Evolutionary conservation across 352 stramenopile species (phyloP).

Genomic region (Aphanomyces stellatus): DNA sequence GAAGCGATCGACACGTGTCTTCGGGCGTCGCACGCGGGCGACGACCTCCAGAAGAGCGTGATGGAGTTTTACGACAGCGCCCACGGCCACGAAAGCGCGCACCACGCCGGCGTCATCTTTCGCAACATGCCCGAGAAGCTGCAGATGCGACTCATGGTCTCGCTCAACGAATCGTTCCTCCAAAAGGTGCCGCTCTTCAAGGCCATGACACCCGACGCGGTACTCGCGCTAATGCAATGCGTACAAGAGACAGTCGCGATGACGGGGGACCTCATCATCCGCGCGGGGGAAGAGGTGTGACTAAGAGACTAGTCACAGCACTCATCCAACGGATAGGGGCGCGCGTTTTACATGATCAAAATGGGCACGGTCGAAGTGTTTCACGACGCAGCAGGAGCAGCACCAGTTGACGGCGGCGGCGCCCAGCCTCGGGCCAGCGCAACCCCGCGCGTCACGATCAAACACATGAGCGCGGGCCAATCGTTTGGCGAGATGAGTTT

Average conservation of each 20-base stretch:
- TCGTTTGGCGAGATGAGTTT: slow-evolving; percentile 2
- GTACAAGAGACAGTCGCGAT: not conserved
- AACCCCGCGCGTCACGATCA: not conserved
- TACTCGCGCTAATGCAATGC: not conserved
- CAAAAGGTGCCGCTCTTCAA: not conserved
- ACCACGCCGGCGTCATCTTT: not conserved
- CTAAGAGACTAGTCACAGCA: not conserved
- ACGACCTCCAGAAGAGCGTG: not conserved
- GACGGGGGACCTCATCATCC: not conserved
- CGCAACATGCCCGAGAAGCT: not conserved
- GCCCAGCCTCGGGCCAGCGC: too few species aligned
- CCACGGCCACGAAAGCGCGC: not conserved
- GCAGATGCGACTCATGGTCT: not conserved
- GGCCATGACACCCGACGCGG: not conserved
- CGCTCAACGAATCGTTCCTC: not conserved
- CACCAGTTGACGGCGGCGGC: too few species aligned
- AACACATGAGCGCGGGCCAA: not conserved
- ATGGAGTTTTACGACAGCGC: not conserved
- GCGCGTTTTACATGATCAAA: slow-evolving; percentile 8
- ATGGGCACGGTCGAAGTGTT: not conserved
- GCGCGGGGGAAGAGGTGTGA: not conserved
- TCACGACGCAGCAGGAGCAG: too few species aligned
- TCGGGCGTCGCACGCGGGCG: not conserved
- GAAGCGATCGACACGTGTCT: not conserved
- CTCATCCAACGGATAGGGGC: not conserved